Base-by-base conservation (phyloP, 2,329 filamentous ascomycete species). In the Colletotrichum tamarilloi region DNA sequence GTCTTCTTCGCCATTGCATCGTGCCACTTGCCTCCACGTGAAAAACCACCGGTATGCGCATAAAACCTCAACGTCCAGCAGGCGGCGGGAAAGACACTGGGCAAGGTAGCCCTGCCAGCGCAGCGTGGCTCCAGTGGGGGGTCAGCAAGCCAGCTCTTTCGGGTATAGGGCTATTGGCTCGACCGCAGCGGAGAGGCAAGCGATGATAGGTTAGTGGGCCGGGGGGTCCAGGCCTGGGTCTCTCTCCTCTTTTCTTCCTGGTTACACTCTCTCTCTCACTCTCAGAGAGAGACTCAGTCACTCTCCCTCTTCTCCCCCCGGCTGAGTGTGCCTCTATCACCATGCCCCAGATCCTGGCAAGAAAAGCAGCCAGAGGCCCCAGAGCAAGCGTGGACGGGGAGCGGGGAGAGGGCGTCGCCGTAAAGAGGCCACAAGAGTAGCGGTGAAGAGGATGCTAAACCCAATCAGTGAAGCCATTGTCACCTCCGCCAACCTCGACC, bases 361-460 rank as follows among this genome's bases (percentile, higher is more conserved):
- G 8, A 65, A 35, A 53, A 59, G 28, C 24, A 60, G 30, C 28
- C 24, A 22, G 32, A 11, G 32, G 32, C 32, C 32, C 32, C 32
- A 35, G 46, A 24, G 42, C 35, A 32, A 28, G 28, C 28, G 32
- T 30, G 32, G 49, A 49, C 42, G 30, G 46, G 32, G 49, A 26
- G 49, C 26, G 53, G n/a, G 57, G 64, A 73, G 71, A 75, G 72
- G 75, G 75, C 55, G 75, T 76, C 70, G 67, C 66, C 68, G 68
- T 76, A 76, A 74, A 73, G 63, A 70, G 70, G 60, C 66, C 72
- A 57, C 67, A 71, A 72, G 67, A 76, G 74, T 76, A 76, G 75
- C 75, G 75, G 75, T 76, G 75, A 74, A 52, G 53, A 71, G 22
- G 38, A 57, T 58, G 70, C 75, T 76, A 76, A 73, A 49, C 75